These are phyloP conservation scores for Aspergillus viridinutans DNA, from an alignment of 2,329 filamentous ascomycete species.

Conservation along the genomic window DNA sequence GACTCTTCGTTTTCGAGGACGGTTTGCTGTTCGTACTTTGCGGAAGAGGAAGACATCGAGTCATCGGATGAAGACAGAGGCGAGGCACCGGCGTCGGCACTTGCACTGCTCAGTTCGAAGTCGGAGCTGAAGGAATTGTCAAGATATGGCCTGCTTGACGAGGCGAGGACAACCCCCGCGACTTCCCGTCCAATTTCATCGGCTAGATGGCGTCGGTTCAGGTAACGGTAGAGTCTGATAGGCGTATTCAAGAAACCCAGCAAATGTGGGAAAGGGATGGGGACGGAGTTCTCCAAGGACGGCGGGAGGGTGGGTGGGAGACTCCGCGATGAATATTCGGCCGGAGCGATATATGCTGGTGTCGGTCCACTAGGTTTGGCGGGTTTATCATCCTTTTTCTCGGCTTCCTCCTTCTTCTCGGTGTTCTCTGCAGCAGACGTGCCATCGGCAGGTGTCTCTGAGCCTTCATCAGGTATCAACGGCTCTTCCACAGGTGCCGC, in stretches of 20 bases:
- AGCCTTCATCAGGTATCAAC: constrained; percentile 19
- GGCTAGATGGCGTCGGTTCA: constrained; percentile 76
- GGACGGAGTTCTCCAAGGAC: constrained; percentile 67
- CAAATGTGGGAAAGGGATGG: constrained; percentile 79
- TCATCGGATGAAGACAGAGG: constrained; percentile 40
- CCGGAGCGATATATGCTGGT: constrained; percentile 67
- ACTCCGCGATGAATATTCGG: constrained; percentile 64
- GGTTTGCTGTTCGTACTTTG: constrained; percentile 59
- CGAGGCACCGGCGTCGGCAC: constrained; percentile 16
- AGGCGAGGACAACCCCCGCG: constrained; percentile 71
- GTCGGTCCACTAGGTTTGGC: constrained; percentile 56
- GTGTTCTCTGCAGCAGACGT: constrained; percentile 23
- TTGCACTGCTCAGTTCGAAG: constrained; percentile 14
- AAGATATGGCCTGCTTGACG: constrained; percentile 39
- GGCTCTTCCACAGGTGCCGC: constrained; percentile 18
- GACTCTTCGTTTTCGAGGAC: constrained; percentile 67
- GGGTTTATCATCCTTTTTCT: constrained; percentile 43
- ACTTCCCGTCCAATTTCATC: constrained; percentile 85
- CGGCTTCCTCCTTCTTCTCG: constrained; percentile 45
- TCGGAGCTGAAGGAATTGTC: constrained; percentile 21
- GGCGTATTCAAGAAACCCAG: constrained; percentile 91
- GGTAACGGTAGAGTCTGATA: constrained; percentile 78
- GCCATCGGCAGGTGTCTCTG: constrained; percentile 25
- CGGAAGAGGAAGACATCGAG: constrained; percentile 24
- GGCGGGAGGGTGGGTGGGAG: constrained; percentile 64